These are phyloP conservation scores for Boletus bicolor DNA, from an alignment of 768 basidiomycete species.

Conservation along the genomic window DNA sequence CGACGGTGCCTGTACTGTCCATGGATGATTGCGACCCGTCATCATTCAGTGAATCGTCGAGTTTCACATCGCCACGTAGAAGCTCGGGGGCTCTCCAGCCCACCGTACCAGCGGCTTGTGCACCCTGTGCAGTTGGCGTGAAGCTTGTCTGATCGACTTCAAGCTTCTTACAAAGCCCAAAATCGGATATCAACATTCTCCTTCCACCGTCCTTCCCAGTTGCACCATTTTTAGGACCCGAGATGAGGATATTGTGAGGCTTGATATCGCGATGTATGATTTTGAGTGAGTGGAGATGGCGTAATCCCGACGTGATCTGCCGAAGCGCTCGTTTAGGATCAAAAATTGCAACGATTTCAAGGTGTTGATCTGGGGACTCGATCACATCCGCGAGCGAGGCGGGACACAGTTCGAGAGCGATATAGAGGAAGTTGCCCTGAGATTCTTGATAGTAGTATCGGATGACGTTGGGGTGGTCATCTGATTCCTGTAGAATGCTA, in stretches of 20 bases:
- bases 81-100: constrained; percentile 99
- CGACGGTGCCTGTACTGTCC: constrained; percentile 57
- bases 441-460: constrained; percentile 97
- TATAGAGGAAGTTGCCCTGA: constrained; percentile 92
- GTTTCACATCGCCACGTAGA: constrained; percentile 86
- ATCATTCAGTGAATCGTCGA: constrained; percentile 69
- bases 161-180: constrained; percentile 93
- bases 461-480: constrained; percentile 98
- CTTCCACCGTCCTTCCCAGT: constrained; percentile 43
- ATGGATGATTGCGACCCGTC: constrained; percentile 66
- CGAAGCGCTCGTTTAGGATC: constrained; percentile 84
- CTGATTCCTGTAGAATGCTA: constrained; percentile 89
- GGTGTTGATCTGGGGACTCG: constrained; percentile 72
- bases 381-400: constrained; percentile 86
- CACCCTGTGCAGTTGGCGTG: constrained; percentile 85
- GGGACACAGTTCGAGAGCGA: constrained; percentile 93
- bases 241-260: constrained; percentile 94
- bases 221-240: constrained; percentile 56
- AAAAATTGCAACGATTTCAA: constrained; percentile 75
- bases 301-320: constrained; percentile 84
- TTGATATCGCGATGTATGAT: constrained; percentile 99
- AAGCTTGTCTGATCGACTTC: constrained; percentile 97
- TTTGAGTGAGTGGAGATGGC: constrained; percentile 90
- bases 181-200: constrained; percentile 93
- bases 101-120: constrained; percentile 87